Percentiles rank a stretch among this genome's conserved stretches.
Evolutionary conservation across 768 basidiomycete genomes (phyloP).

Genomic region (Sistotremastrum niveocremeum): DNA sequence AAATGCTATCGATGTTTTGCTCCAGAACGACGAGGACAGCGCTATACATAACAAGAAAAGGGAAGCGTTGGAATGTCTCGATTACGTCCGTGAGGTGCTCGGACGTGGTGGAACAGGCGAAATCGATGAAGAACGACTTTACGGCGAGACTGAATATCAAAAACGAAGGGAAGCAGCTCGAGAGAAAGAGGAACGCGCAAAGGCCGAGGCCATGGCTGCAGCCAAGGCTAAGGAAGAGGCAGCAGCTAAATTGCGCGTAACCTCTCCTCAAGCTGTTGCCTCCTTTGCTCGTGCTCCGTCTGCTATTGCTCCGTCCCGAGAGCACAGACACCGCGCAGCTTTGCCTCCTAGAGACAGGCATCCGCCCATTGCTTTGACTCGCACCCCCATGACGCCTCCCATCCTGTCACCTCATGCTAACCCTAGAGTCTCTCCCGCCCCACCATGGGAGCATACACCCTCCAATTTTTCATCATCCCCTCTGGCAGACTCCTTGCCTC

Average conservation of each 20-base stretch:
- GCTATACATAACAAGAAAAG: constrained; percentile 30
- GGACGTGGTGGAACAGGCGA: constrained; percentile 31
- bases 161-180: constrained; percentile 20
- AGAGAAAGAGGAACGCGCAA: constrained; percentile 11
- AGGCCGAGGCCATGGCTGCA: constrained; percentile 5
- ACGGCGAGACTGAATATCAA: constrained; percentile 36
- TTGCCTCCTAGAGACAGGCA: background rate
- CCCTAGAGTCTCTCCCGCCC: constrained; percentile 4
- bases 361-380: too few species aligned
- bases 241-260: background rate
- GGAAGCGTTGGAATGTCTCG: constrained; percentile 63
- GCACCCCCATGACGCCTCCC: too few species aligned
- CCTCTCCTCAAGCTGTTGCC: constrained; percentile 9
- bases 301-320: background rate
- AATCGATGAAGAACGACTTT: constrained; percentile 54
- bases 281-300: constrained; percentile 4
- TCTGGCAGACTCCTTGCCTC: constrained; percentile 2
- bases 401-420: too few species aligned
- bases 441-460: constrained; percentile 4
- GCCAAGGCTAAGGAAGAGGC: constrained; percentile 6
- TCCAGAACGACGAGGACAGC: constrained; percentile 35
- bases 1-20: constrained; percentile 62
- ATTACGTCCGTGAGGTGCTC: constrained; percentile 67
- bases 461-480: constrained; percentile 2
- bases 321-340: background rate